Conservation (phyloP, 768 basidiomycete species). For the Lyophyllum shimeji region DNA sequence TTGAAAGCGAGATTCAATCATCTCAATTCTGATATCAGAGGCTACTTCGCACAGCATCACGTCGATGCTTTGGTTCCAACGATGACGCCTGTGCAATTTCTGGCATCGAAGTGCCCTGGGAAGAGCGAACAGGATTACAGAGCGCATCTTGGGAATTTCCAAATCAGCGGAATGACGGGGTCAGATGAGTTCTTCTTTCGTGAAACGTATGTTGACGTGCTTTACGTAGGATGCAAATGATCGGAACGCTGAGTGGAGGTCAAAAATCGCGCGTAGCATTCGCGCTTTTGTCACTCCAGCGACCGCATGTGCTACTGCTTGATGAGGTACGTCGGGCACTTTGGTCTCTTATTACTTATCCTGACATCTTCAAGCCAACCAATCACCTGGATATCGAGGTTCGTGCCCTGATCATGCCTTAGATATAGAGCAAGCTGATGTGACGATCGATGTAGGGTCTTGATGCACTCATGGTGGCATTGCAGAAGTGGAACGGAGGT, state of each 20-base stretch:
- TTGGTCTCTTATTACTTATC: not conserved
- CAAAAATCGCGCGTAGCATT: conserved; percentile 97
- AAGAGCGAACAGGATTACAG: conserved; percentile 96
- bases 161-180: conserved; percentile 96
- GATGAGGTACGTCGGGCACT: conserved; percentile 71
- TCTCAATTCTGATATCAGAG: conserved; percentile 43
- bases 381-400: conserved; percentile 97
- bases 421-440: not conserved
- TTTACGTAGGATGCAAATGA: conserved; percentile 67
- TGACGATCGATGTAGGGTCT: conserved; percentile 61
- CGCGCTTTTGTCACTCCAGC: conserved; percentile 79
- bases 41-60: conserved; percentile 94
- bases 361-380: conserved; percentile 58
- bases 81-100: conserved; percentile 92
- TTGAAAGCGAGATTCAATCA: conserved; percentile 5
- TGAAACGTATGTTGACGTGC: conserved; percentile 1
- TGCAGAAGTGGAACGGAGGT: conserved; percentile 82
- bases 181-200: conserved; percentile 26
- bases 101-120: conserved; percentile 90
- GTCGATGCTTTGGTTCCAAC: conserved; percentile 85
- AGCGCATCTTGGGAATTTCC: conserved; percentile 93
- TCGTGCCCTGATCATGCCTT: conserved; percentile 6
- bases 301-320: conserved; percentile 88
- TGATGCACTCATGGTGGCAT: conserved; percentile 88
- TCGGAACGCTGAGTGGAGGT: conserved; percentile 91